Conservation (phyloP, 1,284 basidiomycete species). For the Papiliotrema laurentii region DNA sequence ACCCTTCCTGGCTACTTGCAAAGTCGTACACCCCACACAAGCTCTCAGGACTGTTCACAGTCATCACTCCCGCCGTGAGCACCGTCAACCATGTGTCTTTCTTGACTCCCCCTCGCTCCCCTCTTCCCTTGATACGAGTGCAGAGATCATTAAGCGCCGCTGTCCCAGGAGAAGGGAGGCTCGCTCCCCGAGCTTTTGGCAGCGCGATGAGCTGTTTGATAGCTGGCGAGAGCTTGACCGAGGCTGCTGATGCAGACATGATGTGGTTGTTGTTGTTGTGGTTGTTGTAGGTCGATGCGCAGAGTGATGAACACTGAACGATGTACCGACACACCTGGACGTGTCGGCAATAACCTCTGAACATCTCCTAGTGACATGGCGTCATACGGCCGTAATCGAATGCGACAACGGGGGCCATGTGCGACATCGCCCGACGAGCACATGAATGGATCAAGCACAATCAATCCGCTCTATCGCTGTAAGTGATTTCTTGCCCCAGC, state of each 20-base stretch:
- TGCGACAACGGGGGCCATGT: too few relatives aligned
- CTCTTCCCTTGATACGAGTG: constrained; percentile 23
- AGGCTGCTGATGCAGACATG: constrained; percentile 6
- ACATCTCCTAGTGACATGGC: too few relatives aligned
- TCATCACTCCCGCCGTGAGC: constrained; percentile 36
- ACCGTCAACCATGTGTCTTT: constrained; percentile 37
- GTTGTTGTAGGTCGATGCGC: neutral
- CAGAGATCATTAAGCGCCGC: constrained; percentile 20
- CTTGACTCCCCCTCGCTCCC: constrained; percentile 8
- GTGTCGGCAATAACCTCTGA: too few relatives aligned
- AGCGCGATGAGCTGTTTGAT: constrained; percentile 40
- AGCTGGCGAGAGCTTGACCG: constrained; percentile 35
- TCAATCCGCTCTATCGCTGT: too few relatives aligned
- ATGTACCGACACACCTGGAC: too few relatives aligned
- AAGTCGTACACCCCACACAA: constrained; percentile 38
- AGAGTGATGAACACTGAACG: too few relatives aligned
- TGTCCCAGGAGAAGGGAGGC: constrained; percentile 29
- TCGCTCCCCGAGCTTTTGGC: constrained; percentile 25
- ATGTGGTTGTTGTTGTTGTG: neutral
- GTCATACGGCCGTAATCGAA: too few relatives aligned
- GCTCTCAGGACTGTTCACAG: constrained; percentile 42
- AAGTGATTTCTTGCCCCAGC: too few relatives aligned
- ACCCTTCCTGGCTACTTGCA: constrained; percentile 11
- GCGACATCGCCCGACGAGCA: too few relatives aligned
- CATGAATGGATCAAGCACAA: too few relatives aligned